Percentiles rank a stretch among this genome's conserved stretches.
These are phyloP conservation scores for Immersiporthe knoxdaviesiana DNA, from an alignment of 2,329 filamentous ascomycete species.

Conservation along the genomic window DNA sequence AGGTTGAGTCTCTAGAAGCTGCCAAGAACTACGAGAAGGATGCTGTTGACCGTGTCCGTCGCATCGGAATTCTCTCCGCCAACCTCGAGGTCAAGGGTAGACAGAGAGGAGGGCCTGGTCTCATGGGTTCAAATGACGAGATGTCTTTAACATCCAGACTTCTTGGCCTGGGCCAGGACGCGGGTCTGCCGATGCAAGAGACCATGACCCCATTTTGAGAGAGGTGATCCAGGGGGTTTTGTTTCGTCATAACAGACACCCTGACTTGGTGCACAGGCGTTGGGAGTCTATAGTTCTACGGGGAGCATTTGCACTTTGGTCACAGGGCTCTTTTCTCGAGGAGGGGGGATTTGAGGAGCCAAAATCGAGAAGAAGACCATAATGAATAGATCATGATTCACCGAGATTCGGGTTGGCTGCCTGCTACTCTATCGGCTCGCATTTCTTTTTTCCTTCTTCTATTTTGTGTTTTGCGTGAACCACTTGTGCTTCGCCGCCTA, in stretches of 20 bases:
- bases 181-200: conserved; percentile 10
- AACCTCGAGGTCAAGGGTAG: conserved; percentile 69
- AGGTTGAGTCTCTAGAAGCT: conserved; percentile 68
- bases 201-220: background rate
- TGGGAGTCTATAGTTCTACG: conserved; percentile 23
- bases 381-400: background rate
- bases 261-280: conserved; percentile 22
- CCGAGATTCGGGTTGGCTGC: background rate
- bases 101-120: conserved; percentile 22
- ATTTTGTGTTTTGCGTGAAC: background rate
- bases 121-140: background rate
- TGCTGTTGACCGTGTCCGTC: conserved; percentile 74
- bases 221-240: conserved; percentile 2
- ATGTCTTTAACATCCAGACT: conserved; percentile 13
- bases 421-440: background rate
- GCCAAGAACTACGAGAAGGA: conserved; percentile 74
- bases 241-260: conserved; percentile 14
- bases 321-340: background rate
- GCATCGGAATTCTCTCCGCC: conserved; percentile 75
- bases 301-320: conserved; percentile 16
- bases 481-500: conserved; percentile 42
- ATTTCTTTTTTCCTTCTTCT: too few species aligned
- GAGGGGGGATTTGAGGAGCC: background rate
- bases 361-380: background rate
- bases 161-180: conserved; percentile 6